Evolutionary conservation across 1,284 basidiomycete species (phyloP), one percentile per base, ranked within the genome.

Genomic region (Sphagnurus paluster): DNA sequence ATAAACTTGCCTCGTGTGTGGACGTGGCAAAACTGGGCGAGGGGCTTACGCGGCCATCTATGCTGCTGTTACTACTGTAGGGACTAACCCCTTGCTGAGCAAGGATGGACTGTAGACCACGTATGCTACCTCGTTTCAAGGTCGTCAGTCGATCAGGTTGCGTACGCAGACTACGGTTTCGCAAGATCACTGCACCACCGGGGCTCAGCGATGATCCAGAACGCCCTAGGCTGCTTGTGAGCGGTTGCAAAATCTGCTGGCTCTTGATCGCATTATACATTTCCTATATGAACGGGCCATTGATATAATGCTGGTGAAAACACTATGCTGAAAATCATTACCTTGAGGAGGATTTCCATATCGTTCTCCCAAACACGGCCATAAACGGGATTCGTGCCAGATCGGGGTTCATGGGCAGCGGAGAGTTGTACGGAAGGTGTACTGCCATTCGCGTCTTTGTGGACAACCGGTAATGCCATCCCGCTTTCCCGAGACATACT

Each of bases 191-290:
- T 46, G 44, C 32, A 17, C 67, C 61, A 4, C 73, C 76, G 28
- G 75, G 77, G 45, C 71, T 77, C 28, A 79, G 60, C 23, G 79
- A 84, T 32, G 78, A 77, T 38, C 80, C 84, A 8, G 74, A 61
- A 29, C 79, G 70, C 19, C 67, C 68, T 39, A 69, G 55, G 49
- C 64, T 64, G 52, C 72, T 64, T 39, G 63, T 76, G 17, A 80
- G 66, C 34, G 93, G 93, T 52, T 97, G 88, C 39, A 96, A 69
- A 53, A 99, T 97, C 57, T 94, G 91, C 55, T 95, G 90, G 36
- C 73, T 79, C 69, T 95, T 94, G 66, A 98, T 86, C 9, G 93
- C 86, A 49, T 78, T 79, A 72, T 95, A 99, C 75, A 99, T 97
- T 60, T 99, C 96, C 87, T 94, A 49, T 20, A 32, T 38, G 39